Evolutionary conservation across 352 stramenopile genomes (phyloP).

Genomic region (Phytophthora vignae): DNA sequence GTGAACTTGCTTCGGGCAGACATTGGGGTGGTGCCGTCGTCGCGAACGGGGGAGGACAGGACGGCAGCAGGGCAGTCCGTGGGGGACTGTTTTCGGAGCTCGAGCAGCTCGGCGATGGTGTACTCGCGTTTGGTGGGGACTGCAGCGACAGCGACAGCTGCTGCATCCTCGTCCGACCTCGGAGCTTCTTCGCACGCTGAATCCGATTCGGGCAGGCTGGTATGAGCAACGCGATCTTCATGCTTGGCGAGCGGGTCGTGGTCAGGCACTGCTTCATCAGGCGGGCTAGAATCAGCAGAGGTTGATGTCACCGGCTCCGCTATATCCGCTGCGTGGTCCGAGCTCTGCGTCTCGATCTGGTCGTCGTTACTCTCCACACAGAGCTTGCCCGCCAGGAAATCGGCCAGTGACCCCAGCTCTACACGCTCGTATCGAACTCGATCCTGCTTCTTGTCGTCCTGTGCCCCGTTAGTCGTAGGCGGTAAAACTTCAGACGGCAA

Average conservation of each 20-base stretch:
- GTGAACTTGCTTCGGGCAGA: conserved; percentile 9
- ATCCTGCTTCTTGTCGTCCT: not conserved
- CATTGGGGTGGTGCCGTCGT: conserved; percentile 23
- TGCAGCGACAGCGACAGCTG: conserved; percentile 1
- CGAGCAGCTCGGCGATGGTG: conserved; percentile 31
- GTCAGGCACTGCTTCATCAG: conserved; percentile 2
- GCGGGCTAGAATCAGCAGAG: not conserved
- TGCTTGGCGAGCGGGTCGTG: not conserved
- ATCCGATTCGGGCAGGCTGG: conserved; percentile 3
- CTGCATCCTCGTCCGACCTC: conserved; percentile 9
- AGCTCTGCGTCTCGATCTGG: conserved; percentile 9
- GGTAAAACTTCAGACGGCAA: not conserved
- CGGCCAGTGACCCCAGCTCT: conserved; percentile 42
- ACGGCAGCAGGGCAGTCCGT: conserved; percentile 29
- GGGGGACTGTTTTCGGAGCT: conserved; percentile 30
- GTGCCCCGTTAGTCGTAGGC: not conserved
- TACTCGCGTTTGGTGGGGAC: conserved; percentile 24
- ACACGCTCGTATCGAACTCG: conserved; percentile 36
- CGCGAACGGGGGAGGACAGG: conserved; percentile 29
- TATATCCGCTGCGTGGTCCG: not conserved
- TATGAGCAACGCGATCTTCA: not conserved
- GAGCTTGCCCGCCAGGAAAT: conserved; percentile 30
- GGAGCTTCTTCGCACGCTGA: conserved; percentile 6
- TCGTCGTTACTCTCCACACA: not conserved
- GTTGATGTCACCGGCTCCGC: not conserved